A percentile compares a stretch with the other conserved stretches of the same genome.
phyloP scores from a whole-genome alignment of 2,329 filamentous ascomycete species.

The Fusarium stilboides region DNA sequence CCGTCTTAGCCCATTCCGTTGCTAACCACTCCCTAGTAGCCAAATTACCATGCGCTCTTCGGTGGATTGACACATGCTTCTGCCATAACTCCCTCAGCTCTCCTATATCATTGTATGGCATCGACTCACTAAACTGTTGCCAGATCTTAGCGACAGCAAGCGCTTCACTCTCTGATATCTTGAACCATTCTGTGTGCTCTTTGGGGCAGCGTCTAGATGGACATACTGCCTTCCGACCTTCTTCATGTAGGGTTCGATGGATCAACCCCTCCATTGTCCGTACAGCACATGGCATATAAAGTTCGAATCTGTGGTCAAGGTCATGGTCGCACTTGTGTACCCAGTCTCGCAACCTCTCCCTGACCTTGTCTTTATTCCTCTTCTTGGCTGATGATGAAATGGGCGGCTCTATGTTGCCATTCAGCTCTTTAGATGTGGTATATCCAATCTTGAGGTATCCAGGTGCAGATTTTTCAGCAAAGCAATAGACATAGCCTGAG shows the following conservation, averaged over 20 bases:
- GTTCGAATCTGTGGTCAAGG: background rate
- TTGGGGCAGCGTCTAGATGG: background rate
- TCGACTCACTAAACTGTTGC: slow-evolving; percentile 9
- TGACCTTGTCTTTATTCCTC: rapidly evolving
- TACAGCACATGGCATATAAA: slow-evolving; percentile 4
- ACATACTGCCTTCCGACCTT: background rate
- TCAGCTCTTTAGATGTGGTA: background rate
- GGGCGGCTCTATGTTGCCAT: background rate
- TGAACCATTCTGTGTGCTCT: slow-evolving; percentile 28
- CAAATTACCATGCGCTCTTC: background rate
- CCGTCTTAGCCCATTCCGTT: background rate
- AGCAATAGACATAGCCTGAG: slow-evolving; percentile 27
- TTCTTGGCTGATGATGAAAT: background rate
- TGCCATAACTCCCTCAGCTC: background rate
- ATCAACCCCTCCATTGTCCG: slow-evolving; percentile 8
- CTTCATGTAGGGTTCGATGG: slow-evolving; percentile 5
- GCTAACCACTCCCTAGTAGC: slow-evolving; percentile 12
- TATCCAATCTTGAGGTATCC: slow-evolving; percentile 30
- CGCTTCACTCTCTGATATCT: slow-evolving; percentile 1
- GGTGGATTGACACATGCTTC: background rate
- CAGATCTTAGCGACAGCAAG: background rate
- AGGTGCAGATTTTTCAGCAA: slow-evolving; percentile 5
- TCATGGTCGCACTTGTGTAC: background rate
- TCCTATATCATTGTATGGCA: background rate
- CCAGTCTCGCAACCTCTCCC: background rate